Evolutionary conservation across 2,329 filamentous ascomycete species (phyloP).

Genomic region (Verticillium nubilum): DNA sequence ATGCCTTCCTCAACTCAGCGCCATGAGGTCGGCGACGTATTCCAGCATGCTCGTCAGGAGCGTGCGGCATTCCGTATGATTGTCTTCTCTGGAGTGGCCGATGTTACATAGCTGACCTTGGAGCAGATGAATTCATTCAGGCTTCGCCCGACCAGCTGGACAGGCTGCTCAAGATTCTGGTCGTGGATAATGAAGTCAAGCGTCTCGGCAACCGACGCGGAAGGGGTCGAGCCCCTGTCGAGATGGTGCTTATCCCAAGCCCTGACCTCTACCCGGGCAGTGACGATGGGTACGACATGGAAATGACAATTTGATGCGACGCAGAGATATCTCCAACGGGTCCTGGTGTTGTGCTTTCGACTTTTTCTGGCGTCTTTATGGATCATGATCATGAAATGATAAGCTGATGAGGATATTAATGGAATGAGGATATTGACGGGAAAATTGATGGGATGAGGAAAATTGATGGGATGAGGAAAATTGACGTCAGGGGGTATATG

Average conservation of each 20-base stretch:
- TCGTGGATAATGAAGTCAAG: slow-evolving; percentile 12
- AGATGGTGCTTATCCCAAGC: not conserved
- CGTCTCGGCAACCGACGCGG: slow-evolving; percentile 2
- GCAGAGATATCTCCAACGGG: not conserved
- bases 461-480: no score
- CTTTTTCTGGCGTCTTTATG: not conserved
- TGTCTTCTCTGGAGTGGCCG: not conserved
- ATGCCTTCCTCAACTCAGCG: not conserved
- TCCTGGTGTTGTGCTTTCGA: not conserved
- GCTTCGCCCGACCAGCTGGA: slow-evolving; percentile 3
- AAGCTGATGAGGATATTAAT: not conserved
- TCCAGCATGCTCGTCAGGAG: slow-evolving; percentile 1
- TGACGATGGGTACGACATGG: not conserved
- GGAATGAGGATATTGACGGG: no score
- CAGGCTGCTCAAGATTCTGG: slow-evolving; percentile 4
- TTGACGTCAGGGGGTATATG: not conserved
- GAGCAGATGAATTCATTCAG: not conserved
- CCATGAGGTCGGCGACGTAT: not conserved
- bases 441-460: no score
- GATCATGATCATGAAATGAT: not conserved
- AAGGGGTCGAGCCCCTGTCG: not conserved
- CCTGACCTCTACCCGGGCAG: not conserved
- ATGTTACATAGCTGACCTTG: not conserved
- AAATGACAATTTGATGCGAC: not conserved
- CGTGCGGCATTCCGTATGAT: not conserved